phyloP scores from a whole-genome alignment of 2,329 filamentous ascomycete genomes.

The Exophiala bonariae region DNA sequence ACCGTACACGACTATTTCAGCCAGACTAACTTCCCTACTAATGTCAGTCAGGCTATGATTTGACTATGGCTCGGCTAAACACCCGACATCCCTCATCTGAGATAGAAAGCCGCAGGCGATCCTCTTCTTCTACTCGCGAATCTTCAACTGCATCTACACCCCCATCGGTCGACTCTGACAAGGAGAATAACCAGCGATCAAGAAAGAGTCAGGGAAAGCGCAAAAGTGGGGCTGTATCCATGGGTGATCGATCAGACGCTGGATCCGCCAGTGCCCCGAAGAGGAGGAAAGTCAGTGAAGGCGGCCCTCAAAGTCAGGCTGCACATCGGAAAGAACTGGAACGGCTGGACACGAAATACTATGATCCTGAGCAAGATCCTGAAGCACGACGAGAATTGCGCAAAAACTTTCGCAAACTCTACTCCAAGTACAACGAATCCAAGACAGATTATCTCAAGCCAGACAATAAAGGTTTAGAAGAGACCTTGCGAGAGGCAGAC shows the following conservation, averaged over 20 bases:
- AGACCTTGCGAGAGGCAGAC: slow-evolving; percentile 68
- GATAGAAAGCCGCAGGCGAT: slow-evolving; percentile 42
- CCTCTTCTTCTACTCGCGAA: slow-evolving; percentile 14
- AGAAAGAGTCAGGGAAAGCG: slow-evolving; percentile 40
- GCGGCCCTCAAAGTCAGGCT: slow-evolving; percentile 31
- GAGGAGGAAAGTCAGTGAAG: slow-evolving; percentile 42
- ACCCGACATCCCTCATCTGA: slow-evolving; percentile 31
- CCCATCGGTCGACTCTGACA: slow-evolving; percentile 45
- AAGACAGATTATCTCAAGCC: slow-evolving; percentile 69
- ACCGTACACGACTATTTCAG: no score
- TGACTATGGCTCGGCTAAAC: slow-evolving; percentile 25
- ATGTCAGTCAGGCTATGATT: slow-evolving; percentile 14
- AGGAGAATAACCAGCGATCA: slow-evolving; percentile 44
- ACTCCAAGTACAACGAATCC: slow-evolving; percentile 59
- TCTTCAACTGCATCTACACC: not conserved
- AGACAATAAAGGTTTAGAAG: slow-evolving; percentile 64
- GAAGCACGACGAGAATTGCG: slow-evolving; percentile 72
- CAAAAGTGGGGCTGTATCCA: slow-evolving; percentile 34
- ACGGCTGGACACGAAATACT: slow-evolving; percentile 52
- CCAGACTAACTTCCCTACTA: no score
- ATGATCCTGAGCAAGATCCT: slow-evolving; percentile 80
- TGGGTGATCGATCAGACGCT: slow-evolving; percentile 22
- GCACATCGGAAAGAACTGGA: slow-evolving; percentile 32
- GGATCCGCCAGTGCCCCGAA: slow-evolving; percentile 38
- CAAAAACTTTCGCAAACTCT: slow-evolving; percentile 68